Evolutionary conservation across 2,329 filamentous ascomycete genomes (phyloP).

Genomic region (Fusarium algeriense): DNA sequence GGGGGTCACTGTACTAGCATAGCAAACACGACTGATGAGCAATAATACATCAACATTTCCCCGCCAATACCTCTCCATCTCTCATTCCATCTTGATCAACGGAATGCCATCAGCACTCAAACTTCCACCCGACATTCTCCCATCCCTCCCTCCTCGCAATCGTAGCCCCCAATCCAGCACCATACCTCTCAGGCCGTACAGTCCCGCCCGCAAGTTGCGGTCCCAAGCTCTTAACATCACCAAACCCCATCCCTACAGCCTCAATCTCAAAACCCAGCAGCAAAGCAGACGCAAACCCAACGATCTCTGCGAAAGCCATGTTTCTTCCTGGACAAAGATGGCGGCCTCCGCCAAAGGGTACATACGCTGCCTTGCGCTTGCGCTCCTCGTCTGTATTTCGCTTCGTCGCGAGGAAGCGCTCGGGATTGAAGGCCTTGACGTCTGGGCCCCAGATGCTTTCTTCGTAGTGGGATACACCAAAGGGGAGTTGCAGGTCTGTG

Average conservation of each 20-base stretch:
- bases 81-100: neutral
- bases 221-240: constrained; percentile 31
- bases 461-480: constrained; percentile 42
- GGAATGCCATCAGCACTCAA: constrained; percentile 29
- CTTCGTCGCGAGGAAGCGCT: constrained; percentile 39
- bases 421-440: constrained; percentile 38
- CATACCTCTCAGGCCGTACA: constrained; percentile 34
- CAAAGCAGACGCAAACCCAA: constrained; percentile 48
- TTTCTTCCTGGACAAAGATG: constrained; percentile 52
- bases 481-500: constrained; percentile 47
- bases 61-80: neutral
- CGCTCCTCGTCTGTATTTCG: constrained; percentile 22
- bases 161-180: constrained; percentile 32
- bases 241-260: constrained; percentile 31
- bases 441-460: constrained; percentile 43
- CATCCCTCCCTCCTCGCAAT: constrained; percentile 28
- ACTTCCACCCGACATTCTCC: constrained; percentile 38
- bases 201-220: constrained; percentile 36
- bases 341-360: constrained; percentile 52
- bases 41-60: neutral
- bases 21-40: constrained; percentile 9
- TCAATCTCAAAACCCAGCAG: constrained; percentile 50
- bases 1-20: constrained; percentile 23
- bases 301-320: constrained; percentile 52
- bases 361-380: constrained; percentile 41